Conservation (phyloP, 306 rosid genomes). For the Crotalaria pallida region DNA sequence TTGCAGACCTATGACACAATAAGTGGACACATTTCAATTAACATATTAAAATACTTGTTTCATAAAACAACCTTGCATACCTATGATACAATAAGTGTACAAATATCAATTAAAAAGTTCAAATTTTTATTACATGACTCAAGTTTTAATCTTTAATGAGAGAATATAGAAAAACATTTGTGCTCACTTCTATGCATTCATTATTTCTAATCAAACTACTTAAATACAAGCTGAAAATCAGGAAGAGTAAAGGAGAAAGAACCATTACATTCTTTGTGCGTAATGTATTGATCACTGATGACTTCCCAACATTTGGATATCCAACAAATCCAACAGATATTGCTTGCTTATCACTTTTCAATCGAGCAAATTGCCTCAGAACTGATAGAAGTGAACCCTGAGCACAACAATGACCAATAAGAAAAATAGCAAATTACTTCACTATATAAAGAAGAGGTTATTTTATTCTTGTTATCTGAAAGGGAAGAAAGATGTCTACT, state of each 20-base stretch:
- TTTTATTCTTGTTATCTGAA: no score
- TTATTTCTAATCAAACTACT: neutral
- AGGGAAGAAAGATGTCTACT: neutral
- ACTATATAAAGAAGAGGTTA: neutral
- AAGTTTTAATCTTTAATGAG: neutral
- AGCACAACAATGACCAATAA: constrained; percentile 5
- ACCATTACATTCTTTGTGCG: constrained; percentile 72
- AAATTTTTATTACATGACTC: neutral
- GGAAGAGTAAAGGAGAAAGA: constrained; percentile 19
- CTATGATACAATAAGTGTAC: constrained; percentile 32
- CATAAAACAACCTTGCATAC: constrained; percentile 99
- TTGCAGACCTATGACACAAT: constrained; percentile 70
- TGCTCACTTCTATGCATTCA: neutral
- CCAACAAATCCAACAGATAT: constrained; percentile 97
- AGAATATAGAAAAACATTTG: neutral
- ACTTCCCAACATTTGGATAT: constrained; percentile 96
- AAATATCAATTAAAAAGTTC: constrained; percentile 8
- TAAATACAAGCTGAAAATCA: constrained; percentile 13
- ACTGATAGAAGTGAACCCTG: constrained; percentile 95
- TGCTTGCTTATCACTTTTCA: constrained; percentile 93
- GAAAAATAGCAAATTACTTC: neutral
- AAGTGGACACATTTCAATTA: constrained; percentile 13
- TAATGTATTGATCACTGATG: constrained; percentile 86
- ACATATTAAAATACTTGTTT: constrained; percentile 8
- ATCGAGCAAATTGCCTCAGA: constrained; percentile 82